Evolutionary conservation across 495 filamentous ascomycete species (phyloP).

Genomic region (Trypethelium eluteriae): DNA sequence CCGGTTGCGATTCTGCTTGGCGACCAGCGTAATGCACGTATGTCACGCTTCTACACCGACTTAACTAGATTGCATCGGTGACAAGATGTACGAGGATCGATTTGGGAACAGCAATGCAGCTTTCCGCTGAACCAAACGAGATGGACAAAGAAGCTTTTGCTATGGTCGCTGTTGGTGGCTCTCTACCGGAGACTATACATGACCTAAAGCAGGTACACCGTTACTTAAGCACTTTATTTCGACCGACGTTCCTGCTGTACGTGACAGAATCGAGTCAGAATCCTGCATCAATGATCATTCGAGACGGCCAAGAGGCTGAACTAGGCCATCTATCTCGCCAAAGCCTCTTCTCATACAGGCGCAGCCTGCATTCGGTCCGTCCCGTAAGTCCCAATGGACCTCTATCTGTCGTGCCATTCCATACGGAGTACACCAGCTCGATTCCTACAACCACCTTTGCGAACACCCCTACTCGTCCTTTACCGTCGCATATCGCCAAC

Average conservation of each 20-base stretch:
- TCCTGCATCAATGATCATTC: no score
- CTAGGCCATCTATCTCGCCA: no score
- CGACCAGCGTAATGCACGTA: not conserved
- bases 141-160: not conserved
- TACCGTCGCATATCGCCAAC: not conserved
- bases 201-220: conserved; percentile 7
- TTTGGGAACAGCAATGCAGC: conserved; percentile 7
- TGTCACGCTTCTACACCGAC: conserved; percentile 4
- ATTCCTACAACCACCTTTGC: no score
- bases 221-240: conserved; percentile 11
- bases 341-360: no score
- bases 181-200: conserved; percentile 4
- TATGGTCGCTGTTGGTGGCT: conserved; percentile 1
- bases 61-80: conserved; percentile 2
- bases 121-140: conserved; percentile 4
- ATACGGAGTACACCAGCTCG: no score
- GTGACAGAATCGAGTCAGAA: no score
- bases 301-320: no score
- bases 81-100: not conserved
- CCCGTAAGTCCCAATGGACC: no score
- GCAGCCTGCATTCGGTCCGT: no score
- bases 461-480: not conserved
- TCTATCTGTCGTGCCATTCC: no score
- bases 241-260: not conserved
- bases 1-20: not conserved